Evolutionary conservation across 768 basidiomycete species (phyloP).

Genomic region (Mycena amicta): DNA sequence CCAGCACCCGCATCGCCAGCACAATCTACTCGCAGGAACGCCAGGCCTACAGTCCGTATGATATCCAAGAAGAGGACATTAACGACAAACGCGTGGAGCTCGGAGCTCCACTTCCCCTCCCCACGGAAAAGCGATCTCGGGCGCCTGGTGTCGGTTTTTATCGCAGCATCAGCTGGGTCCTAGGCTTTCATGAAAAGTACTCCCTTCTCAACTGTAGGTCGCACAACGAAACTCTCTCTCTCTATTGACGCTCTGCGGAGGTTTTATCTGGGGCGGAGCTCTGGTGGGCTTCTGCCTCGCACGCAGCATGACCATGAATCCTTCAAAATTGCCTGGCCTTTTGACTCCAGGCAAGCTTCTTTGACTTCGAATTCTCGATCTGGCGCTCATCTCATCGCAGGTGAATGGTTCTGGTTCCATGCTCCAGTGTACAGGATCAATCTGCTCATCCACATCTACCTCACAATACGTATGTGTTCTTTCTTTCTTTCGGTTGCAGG

Average conservation of each 20-base stretch:
- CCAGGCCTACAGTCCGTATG: neutral
- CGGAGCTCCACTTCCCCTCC: neutral
- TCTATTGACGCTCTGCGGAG: constrained; percentile 11
- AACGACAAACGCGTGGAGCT: neutral
- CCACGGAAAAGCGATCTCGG: neutral
- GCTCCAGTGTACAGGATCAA: constrained; percentile 23
- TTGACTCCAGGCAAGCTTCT: constrained; percentile 10
- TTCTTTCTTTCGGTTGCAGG: neutral
- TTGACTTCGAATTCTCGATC: neutral
- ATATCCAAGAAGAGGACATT: neutral
- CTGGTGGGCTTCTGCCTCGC: constrained; percentile 29
- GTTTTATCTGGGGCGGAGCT: constrained; percentile 30
- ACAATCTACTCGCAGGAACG: neutral
- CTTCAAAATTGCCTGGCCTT: constrained; percentile 3
- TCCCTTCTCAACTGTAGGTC: constrained; percentile 25
- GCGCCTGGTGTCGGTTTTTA: constrained; percentile 14
- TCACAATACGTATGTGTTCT: constrained; percentile 24
- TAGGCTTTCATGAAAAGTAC: constrained; percentile 28
- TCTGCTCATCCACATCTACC: constrained; percentile 29
- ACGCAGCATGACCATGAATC: constrained; percentile 23
- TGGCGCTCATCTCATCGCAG: constrained; percentile 7
- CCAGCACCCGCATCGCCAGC: neutral
- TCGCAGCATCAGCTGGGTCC: constrained; percentile 28
- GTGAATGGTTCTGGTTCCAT: constrained; percentile 31
- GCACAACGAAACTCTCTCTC: neutral